phyloP scores from a whole-genome alignment of 1,139 yeast species.

The Hyphopichia wangnamkhiaoensis region DNA sequence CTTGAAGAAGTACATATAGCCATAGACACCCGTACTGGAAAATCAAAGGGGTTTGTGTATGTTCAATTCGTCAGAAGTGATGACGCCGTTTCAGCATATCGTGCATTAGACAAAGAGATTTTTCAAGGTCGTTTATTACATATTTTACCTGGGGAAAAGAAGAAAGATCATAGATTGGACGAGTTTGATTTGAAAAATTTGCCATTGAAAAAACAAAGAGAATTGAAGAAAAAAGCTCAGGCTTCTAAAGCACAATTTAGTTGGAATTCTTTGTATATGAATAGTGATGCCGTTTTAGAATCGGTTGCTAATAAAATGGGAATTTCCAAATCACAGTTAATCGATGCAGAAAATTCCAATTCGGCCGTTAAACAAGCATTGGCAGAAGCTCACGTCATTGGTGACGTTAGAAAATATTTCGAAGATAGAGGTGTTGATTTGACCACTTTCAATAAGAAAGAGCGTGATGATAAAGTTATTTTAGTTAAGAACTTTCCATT shows the following conservation, averaged over 20 bases:
- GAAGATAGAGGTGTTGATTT: slow-evolving; percentile 85
- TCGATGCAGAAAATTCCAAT: slow-evolving; percentile 82
- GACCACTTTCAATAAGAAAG: slow-evolving; percentile 66
- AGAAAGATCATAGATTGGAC: slow-evolving; percentile 76
- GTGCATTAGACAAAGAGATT: slow-evolving; percentile 77
- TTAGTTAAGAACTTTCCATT: slow-evolving; percentile 88
- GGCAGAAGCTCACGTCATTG: slow-evolving; percentile 95
- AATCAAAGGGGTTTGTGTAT: slow-evolving; percentile 92
- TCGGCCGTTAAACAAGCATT: slow-evolving; percentile 97
- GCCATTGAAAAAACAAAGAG: slow-evolving; percentile 89
- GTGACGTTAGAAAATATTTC: slow-evolving; percentile 85
- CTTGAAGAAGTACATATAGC: slow-evolving; percentile 88
- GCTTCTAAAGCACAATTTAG: slow-evolving; percentile 86
- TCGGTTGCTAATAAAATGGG: slow-evolving; percentile 88
- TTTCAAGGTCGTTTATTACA: slow-evolving; percentile 94
- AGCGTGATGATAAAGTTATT: slow-evolving; percentile 78
- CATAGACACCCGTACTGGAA: slow-evolving; percentile 83
- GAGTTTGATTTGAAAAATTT: slow-evolving; percentile 88
- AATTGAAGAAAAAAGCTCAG: slow-evolving; percentile 76
- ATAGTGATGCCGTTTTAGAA: slow-evolving; percentile 87
- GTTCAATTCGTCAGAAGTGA: slow-evolving; percentile 65
- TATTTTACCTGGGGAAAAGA: slow-evolving; percentile 81
- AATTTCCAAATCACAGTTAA: slow-evolving; percentile 73
- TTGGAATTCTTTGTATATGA: slow-evolving; percentile 94
- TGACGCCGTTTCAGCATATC: slow-evolving; percentile 76